A percentile compares a stretch with the other conserved stretches of the same genome.
Conservation (phyloP, 768 basidiomycete species). For the Polyporus arcularius region DNA sequence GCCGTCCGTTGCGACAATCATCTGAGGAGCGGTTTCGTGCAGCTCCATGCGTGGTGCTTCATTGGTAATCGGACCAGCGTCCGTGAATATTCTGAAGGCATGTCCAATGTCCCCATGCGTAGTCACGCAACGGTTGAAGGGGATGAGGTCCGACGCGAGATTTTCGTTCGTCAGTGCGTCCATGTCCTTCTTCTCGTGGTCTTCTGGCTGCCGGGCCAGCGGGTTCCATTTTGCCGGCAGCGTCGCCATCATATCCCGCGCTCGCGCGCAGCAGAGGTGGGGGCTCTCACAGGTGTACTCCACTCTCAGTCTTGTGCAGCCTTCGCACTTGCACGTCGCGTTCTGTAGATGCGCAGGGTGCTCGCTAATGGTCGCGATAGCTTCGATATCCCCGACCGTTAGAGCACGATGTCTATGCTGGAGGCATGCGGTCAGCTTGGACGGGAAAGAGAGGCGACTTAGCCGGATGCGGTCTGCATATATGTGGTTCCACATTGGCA, state of each 20-base stretch:
- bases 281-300: background rate
- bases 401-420: background rate
- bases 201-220: background rate
- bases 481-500: too few species aligned
- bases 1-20: background rate
- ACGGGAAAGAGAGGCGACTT: too few species aligned
- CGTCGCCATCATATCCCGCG: background rate
- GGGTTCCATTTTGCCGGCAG: constrained; percentile 6
- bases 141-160: background rate
- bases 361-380: background rate
- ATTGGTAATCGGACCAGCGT: too few species aligned
- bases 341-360: too few species aligned
- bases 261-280: background rate
- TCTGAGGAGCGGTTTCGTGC: background rate
- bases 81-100: constrained; percentile 2
- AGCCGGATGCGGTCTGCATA: too few species aligned
- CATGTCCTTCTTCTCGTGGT: background rate
- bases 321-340: background rate
- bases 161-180: background rate
- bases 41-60: background rate
- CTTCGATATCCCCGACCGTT: background rate
- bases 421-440: background rate
- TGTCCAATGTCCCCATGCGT: background rate
- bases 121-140: background rate
- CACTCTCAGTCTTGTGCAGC: background rate